Conservation (phyloP, 805 yeast genomes). For the Yamadazyma phyllophila region DNA sequence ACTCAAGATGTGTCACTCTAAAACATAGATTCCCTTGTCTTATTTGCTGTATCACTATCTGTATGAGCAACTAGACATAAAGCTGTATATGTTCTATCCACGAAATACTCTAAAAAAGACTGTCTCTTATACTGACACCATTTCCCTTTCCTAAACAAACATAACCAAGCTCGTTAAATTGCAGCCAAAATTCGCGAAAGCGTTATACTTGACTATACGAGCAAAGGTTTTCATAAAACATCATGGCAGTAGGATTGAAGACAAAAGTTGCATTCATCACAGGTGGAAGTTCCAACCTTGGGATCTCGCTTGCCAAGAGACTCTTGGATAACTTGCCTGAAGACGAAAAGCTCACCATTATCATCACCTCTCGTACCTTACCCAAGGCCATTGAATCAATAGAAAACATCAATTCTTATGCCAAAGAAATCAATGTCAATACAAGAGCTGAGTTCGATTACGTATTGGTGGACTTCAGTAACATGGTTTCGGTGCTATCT, state of each 20-base stretch:
- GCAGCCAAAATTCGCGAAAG: neutral
- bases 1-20: neutral
- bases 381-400: slow-evolving; percentile 82
- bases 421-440: slow-evolving; percentile 34
- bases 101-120: too few relatives aligned
- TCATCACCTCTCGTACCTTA: slow-evolving; percentile 86
- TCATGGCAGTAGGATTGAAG: neutral
- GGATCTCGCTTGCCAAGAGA: slow-evolving; percentile 81
- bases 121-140: too few relatives aligned
- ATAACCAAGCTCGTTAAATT: neutral
- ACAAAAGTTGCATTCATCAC: slow-evolving; percentile 38
- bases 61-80: too few relatives aligned
- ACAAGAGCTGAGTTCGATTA: slow-evolving; percentile 83
- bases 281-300: slow-evolving; percentile 62
- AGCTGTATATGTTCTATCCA: too few relatives aligned
- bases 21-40: too few relatives aligned
- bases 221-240: neutral
- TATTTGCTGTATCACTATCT: too few relatives aligned
- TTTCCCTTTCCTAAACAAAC: too few relatives aligned
- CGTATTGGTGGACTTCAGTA: slow-evolving; percentile 80
- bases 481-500: slow-evolving; percentile 78
- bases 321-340: slow-evolving; percentile 60
- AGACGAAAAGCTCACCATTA: slow-evolving; percentile 62
- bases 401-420: slow-evolving; percentile 48
- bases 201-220: neutral